These are phyloP conservation scores for Linum tenue DNA, from an alignment of 345 rosid species.

Conservation along the genomic window DNA sequence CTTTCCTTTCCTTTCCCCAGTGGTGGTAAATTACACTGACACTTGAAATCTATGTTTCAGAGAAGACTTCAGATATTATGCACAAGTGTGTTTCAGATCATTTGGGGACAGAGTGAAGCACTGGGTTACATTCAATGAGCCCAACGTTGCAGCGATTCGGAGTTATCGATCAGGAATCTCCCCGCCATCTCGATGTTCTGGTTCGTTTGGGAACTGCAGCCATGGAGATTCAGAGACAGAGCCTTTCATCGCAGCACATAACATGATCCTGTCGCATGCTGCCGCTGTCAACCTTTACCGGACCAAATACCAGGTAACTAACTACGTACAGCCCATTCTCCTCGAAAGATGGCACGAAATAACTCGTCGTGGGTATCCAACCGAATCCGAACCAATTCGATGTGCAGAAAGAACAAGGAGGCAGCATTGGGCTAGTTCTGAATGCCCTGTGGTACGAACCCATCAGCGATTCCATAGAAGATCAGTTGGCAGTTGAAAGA, in stretches of 20 bases:
- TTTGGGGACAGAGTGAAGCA: constrained; percentile 53
- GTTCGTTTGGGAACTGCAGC: constrained; percentile 43
- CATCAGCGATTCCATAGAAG: constrained; percentile 36
- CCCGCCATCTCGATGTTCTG: constrained; percentile 60
- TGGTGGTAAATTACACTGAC: constrained; percentile 4
- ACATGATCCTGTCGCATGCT: constrained; percentile 52
- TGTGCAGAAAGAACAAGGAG: constrained; percentile 41
- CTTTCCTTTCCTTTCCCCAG: neutral
- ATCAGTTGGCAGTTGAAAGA: constrained; percentile 48
- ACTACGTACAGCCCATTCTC: no score
- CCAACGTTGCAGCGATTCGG: constrained; percentile 36
- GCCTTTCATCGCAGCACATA: constrained; percentile 54
- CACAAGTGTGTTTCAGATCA: constrained; percentile 44
- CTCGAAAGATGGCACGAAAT: neutral
- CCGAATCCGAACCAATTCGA: no score
- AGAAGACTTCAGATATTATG: constrained; percentile 50
- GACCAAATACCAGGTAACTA: constrained; percentile 40
- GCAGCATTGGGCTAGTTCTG: constrained; percentile 53
- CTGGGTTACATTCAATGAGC: constrained; percentile 61
- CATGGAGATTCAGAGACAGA: constrained; percentile 42
- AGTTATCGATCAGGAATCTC: constrained; percentile 42
- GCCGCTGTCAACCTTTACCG: constrained; percentile 43
- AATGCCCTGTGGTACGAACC: constrained; percentile 54
- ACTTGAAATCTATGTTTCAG: constrained; percentile 18
- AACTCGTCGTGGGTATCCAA: no score